phyloP scores from a whole-genome alignment of 2,329 filamentous ascomycete species.

The Eutypella sp. region DNA sequence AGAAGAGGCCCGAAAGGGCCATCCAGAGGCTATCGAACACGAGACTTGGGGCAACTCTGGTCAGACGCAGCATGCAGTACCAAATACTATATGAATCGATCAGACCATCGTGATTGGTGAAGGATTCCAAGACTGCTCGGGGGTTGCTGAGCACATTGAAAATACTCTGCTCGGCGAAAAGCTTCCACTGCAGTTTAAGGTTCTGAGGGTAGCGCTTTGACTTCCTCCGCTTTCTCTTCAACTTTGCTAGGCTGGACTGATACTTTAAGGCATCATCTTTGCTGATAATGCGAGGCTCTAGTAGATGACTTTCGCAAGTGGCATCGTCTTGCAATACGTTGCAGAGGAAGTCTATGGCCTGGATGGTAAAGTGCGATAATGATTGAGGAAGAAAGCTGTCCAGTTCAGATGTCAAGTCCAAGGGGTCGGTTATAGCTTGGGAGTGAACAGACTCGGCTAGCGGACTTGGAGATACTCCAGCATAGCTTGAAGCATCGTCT shows the following conservation, averaged over 20 bases:
- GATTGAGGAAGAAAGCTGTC: slow-evolving; percentile 50
- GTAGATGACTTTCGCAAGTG: slow-evolving; percentile 44
- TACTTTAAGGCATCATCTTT: slow-evolving; percentile 20
- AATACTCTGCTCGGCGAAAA: slow-evolving; percentile 59
- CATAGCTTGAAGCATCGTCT: slow-evolving; percentile 18
- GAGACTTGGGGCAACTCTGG: slow-evolving; percentile 49
- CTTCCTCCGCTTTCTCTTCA: slow-evolving; percentile 27
- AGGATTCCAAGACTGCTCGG: slow-evolving; percentile 49
- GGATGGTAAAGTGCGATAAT: slow-evolving; percentile 47
- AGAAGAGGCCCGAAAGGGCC: slow-evolving; percentile 53
- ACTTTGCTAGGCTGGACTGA: slow-evolving; percentile 21
- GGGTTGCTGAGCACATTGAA: slow-evolving; percentile 60
- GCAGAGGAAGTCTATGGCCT: slow-evolving; percentile 56
- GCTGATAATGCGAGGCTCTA: slow-evolving; percentile 35
- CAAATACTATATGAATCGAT: slow-evolving; percentile 58
- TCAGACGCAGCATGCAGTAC: slow-evolving; percentile 59
- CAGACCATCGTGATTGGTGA: slow-evolving; percentile 46
- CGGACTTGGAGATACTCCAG: slow-evolving; percentile 15
- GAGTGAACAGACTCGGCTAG: slow-evolving; percentile 14
- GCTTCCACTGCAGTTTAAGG: slow-evolving; percentile 47
- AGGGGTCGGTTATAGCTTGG: slow-evolving; percentile 5
- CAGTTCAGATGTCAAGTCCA: slow-evolving; percentile 17
- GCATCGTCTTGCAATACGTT: slow-evolving; percentile 54
- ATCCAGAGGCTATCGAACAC: slow-evolving; percentile 63
- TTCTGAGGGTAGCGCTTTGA: slow-evolving; percentile 22